These are phyloP conservation scores for Venturia oleaginea DNA, from an alignment of 2,329 filamentous ascomycete species.

Conservation along the genomic window DNA sequence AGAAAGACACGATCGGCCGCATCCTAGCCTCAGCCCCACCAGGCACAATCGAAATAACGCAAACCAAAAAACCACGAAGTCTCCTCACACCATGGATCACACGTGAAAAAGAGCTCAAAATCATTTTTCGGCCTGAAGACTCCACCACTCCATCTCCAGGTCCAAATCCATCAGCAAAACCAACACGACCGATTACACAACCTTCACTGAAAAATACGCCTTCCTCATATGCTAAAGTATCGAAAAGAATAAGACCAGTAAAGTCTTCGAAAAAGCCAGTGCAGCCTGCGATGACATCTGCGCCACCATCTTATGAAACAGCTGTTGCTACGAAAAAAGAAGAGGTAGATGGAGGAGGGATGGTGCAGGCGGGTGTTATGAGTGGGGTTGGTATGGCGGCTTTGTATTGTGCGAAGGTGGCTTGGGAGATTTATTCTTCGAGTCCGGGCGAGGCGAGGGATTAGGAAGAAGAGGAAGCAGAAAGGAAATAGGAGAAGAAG, in stretches of 20 bases:
- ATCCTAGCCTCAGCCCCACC: slow-evolving; percentile 4
- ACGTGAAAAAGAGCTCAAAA: neutral
- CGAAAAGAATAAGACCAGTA: neutral
- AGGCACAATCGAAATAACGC: slow-evolving; percentile 1
- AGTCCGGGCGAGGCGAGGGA: neutral
- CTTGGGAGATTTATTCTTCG: neutral
- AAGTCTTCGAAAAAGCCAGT: neutral
- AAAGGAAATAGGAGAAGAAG: neutral
- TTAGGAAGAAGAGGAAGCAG: neutral
- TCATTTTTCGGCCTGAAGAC: neutral
- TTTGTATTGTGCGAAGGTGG: slow-evolving; percentile 3
- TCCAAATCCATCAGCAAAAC: neutral
- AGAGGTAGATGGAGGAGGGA: neutral
- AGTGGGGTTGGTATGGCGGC: neutral
- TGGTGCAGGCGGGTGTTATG: neutral
- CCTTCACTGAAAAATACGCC: neutral
- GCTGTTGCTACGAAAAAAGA: neutral
- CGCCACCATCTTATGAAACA: neutral
- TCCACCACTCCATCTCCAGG: neutral
- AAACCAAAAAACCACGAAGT: neutral
- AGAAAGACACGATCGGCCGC: slow-evolving; percentile 6
- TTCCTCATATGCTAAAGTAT: neutral
- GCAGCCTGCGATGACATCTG: neutral
- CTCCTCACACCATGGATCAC: neutral
- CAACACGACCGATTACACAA: neutral